phyloP scores from a whole-genome alignment of 176 grass and related monocot species.

The Lolium perenne region DNA sequence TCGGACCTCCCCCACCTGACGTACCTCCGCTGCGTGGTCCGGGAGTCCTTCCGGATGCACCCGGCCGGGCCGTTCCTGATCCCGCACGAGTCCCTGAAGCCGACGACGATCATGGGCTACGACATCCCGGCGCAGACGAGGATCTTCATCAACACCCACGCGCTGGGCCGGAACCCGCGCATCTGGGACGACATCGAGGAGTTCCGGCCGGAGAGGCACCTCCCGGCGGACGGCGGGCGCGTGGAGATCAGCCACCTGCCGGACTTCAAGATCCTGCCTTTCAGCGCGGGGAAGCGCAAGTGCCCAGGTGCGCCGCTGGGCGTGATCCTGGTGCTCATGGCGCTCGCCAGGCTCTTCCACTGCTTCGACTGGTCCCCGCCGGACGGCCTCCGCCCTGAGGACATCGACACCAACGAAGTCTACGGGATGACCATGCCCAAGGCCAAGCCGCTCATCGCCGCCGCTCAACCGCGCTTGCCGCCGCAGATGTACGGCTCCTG shows the following conservation, averaged over 20 bases:
- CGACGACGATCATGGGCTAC: constrained; percentile 85
- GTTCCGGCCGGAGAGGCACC: constrained; percentile 81
- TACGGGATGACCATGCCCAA: constrained; percentile 91
- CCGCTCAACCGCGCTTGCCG: constrained; percentile 67
- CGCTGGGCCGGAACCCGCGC: constrained; percentile 74
- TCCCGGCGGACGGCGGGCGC: constrained; percentile 43
- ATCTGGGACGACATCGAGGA: constrained; percentile 66
- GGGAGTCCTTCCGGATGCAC: constrained; percentile 91
- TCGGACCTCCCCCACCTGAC: constrained; percentile 63
- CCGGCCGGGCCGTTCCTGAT: constrained; percentile 79
- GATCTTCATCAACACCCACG: constrained; percentile 93
- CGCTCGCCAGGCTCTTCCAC: constrained; percentile 88
- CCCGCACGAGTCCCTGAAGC: constrained; percentile 74
- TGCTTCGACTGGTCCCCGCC: constrained; percentile 90
- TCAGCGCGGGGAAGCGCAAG: constrained; percentile 89
- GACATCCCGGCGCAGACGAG: constrained; percentile 76
- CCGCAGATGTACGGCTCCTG: constrained; percentile 52
- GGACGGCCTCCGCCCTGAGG: constrained; percentile 61
- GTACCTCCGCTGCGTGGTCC: constrained; percentile 81
- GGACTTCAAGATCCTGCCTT: constrained; percentile 88
- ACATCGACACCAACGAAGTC: constrained; percentile 71
- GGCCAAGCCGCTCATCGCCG: constrained; percentile 67
- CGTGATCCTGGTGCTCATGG: constrained; percentile 77
- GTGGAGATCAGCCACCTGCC: constrained; percentile 88
- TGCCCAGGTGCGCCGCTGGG: constrained; percentile 84